Base-by-base conservation (phyloP, 768 basidiomycete species). In the Auricularia heimuer region DNA sequence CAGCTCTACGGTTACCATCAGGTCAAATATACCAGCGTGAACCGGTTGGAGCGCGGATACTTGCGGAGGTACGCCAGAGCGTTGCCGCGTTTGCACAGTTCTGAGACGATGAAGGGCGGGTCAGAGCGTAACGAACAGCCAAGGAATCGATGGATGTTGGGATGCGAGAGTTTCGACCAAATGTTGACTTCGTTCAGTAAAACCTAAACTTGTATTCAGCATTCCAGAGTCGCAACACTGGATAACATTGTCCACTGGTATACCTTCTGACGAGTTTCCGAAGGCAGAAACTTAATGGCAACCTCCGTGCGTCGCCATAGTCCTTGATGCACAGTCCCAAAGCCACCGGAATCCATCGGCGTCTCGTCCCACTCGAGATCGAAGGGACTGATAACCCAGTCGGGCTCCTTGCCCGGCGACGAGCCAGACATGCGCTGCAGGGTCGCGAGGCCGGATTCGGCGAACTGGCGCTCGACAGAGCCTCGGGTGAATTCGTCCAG, bases 51-150 rank as follows among this genome's bases (percentile, higher is more conserved):
- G 68, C 64, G 69, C 63, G 68, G 65, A 70, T 62, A 63, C 69
- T 73, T 80, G 81, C 68, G 92, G 74, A 70, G 80, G 47, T 18
- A 89, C 65, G 78, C 77, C 18, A 83, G 81, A 42, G 93, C 75
- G 68, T 82, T 86, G 29, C 89, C 89, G 44, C 87, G 78, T 67
- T 81, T 75, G 72, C 88, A 91, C 45, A 88, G 87, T 69, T 85
- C 86, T 62, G 94, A 90, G 61, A 89, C 81, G 76, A 89, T 89
- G 85, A 86, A 92, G 10, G 89, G 90, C 14, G 85, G 83, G 54
- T 87, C 85, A 29, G 83, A 83, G 7, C 79, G 77, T 0, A 88
- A 80, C 68, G 86, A 88, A 34, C 88, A 90, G 1, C 92, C 92
- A 66, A 83, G 86, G 34, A 94, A 79, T 68, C 83, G 81, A 58